A percentile compares a stretch with the other conserved stretches of the same genome.
Conservation (phyloP, 2,329 filamentous ascomycete genomes). For the Tolypocladium nubicola region DNA sequence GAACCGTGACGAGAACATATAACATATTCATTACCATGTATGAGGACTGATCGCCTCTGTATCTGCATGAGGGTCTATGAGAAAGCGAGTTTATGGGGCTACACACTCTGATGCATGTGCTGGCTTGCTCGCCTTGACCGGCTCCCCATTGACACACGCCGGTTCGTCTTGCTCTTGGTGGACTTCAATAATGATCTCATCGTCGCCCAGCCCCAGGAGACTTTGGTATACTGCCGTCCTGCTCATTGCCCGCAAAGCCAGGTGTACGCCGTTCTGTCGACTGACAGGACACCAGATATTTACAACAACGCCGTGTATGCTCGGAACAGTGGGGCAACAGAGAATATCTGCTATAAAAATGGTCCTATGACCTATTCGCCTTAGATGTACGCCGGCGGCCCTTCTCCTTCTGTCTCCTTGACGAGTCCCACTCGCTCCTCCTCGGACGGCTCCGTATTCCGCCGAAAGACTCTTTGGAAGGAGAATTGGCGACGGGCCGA, state of each 20-base stretch:
- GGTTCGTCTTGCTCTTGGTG: background rate
- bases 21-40: too few species aligned
- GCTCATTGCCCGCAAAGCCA: background rate
- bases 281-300: background rate
- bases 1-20: too few species aligned
- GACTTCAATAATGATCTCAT: background rate
- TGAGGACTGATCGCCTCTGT: too few species aligned
- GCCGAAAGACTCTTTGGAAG: slow-evolving; percentile 72
- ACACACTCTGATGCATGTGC: background rate
- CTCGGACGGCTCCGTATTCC: slow-evolving; percentile 50
- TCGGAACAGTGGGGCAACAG: background rate
- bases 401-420: slow-evolving; percentile 36
- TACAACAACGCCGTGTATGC: background rate
- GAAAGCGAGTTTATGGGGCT: background rate
- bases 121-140: background rate
- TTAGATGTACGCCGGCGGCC: slow-evolving; percentile 1
- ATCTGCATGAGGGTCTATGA: background rate
- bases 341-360: background rate
- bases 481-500: slow-evolving; percentile 72
- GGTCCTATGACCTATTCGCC: background rate
- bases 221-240: background rate
- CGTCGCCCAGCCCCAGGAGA: too few species aligned
- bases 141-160: background rate
- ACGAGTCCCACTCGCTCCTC: slow-evolving; percentile 78
- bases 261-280: background rate